Percentiles rank a stretch among this genome's conserved stretches.
phyloP scores from a whole-genome alignment of 352 stramenopile genomes.

The Globisporangium radiosum region DNA sequence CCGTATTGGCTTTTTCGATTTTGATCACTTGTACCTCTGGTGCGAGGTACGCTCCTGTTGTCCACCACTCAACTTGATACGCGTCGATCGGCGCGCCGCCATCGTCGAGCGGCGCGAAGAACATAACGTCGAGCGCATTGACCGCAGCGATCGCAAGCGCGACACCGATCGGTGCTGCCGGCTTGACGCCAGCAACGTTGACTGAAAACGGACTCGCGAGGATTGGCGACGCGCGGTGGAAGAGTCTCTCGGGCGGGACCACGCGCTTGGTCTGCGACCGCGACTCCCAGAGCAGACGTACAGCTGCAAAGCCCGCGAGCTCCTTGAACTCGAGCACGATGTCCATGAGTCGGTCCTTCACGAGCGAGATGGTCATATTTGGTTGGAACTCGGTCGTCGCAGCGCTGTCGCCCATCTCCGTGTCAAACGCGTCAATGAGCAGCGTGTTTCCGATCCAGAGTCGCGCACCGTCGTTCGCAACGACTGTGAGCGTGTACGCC shows the following conservation, averaged over 20 bases:
- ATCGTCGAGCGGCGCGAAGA: conserved; percentile 72
- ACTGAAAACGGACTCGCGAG: conserved; percentile 61
- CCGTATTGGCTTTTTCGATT: conserved; percentile 64
- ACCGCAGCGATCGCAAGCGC: conserved; percentile 38
- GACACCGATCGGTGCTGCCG: conserved; percentile 32
- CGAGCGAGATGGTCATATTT: conserved; percentile 41
- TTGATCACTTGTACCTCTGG: conserved; percentile 82
- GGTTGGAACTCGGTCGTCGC: conserved; percentile 21
- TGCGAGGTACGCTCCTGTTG: conserved; percentile 33
- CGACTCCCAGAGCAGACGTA: conserved; percentile 87
- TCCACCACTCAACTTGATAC: conserved; percentile 90
- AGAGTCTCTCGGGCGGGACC: conserved; percentile 84
- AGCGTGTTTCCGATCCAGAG: conserved; percentile 71
- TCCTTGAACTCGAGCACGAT: conserved; percentile 94
- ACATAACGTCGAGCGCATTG: conserved; percentile 79
- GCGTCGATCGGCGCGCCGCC: conserved; percentile 77
- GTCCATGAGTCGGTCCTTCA: conserved; percentile 70
- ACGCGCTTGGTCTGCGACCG: conserved; percentile 82
- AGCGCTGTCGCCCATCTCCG: conserved; percentile 26
- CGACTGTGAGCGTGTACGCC: conserved; percentile 81
- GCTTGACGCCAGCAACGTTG: conserved; percentile 42
- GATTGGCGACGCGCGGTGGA: conserved; percentile 62
- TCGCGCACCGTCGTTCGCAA: conserved; percentile 85
- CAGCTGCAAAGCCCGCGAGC: conserved; percentile 77
- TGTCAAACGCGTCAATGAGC: conserved; percentile 50